Evolutionary conservation across 2,329 filamentous ascomycete species (phyloP), one percentile per base, ranked within the genome.

Genomic region (Epichloe sibirici): DNA sequence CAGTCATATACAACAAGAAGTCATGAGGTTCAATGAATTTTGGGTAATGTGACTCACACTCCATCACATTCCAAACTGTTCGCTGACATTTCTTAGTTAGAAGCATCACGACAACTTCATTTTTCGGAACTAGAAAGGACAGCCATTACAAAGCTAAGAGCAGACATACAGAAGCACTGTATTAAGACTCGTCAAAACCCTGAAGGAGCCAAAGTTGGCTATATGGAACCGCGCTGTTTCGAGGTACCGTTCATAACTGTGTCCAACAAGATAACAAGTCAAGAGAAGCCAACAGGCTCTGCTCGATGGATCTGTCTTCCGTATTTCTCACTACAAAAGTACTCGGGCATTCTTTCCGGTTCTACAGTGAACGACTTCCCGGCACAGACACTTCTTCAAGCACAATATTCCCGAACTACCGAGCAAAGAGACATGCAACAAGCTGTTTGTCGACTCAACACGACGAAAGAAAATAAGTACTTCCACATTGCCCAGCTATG

Each of bases 401-500:
- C 66, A 1, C 68, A 71, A 7, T 73, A 70, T 54, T 71, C 72
- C 1, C 62, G 69, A 4, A 67, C 64, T 5, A 60, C 61, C 3
- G 60, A 64, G 28, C 62, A 68, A 35, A 63, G 74, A 49, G 74
- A 76, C 40, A 69, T 75, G 70, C 61, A 68, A 28, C 74, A 76
- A 56, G 74, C 70, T 3, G 69, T 75, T 8, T 69, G 73, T 49
- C 66, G 68, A 51, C 59, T 69, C 13, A 64, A 64, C 1, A 63
- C 64, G 42, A 65, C 63, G 3, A 64, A 63, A 0, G 56, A 62
- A 9, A 66, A 64, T 2, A 58, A 68, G 17, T 76, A 72, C 50
- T 76, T 74, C 51, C 73, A 77, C 52, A 69, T 76, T 45, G 63
- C 69, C 1, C 74, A 77, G 56, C 52, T 75, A 9, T 77, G 74